Conservation (phyloP, 768 basidiomycete species). For the Rhizopogon vinicolor region DNA sequence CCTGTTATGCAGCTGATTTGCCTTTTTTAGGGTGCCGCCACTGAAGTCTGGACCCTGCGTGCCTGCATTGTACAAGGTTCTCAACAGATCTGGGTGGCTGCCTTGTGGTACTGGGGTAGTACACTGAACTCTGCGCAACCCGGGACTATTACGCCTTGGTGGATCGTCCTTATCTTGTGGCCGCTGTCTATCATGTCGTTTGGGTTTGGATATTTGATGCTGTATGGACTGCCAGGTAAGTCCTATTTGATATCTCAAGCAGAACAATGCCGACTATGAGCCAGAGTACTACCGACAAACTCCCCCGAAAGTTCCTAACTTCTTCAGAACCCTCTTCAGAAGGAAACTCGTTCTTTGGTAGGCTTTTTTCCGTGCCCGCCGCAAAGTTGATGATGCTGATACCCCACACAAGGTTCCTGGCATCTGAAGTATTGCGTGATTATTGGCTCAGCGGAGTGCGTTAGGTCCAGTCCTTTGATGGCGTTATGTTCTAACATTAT, state of each 20-base stretch:
- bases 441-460: slow-evolving; percentile 87
- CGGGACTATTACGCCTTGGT: slow-evolving; percentile 68
- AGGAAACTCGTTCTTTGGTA: slow-evolving; percentile 88
- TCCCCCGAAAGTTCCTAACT: slow-evolving; percentile 92
- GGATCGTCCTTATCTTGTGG: slow-evolving; percentile 80
- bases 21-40: slow-evolving; percentile 71
- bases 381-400: background rate
- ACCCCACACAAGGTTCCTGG: slow-evolving; percentile 56
- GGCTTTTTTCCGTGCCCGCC: background rate
- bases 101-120: slow-evolving; percentile 95
- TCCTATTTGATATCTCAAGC: background rate
- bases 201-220: slow-evolving; percentile 77
- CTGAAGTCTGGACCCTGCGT: slow-evolving; percentile 89
- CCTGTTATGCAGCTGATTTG: slow-evolving; percentile 6
- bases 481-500: slow-evolving; percentile 9
- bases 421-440: slow-evolving; percentile 87
- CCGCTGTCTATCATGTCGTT: slow-evolving; percentile 74
- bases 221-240: slow-evolving; percentile 81
- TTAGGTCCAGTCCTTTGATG: slow-evolving; percentile 10
- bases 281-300: slow-evolving; percentile 87
- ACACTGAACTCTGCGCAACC: slow-evolving; percentile 55
- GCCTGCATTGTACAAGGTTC: slow-evolving; percentile 94
- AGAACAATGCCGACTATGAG: slow-evolving; percentile 6
- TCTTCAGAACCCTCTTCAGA: slow-evolving; percentile 84
- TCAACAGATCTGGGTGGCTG: slow-evolving; percentile 94